phyloP scores from a whole-genome alignment of 1,284 basidiomycete genomes.

The Phellinidium pouzarii region DNA sequence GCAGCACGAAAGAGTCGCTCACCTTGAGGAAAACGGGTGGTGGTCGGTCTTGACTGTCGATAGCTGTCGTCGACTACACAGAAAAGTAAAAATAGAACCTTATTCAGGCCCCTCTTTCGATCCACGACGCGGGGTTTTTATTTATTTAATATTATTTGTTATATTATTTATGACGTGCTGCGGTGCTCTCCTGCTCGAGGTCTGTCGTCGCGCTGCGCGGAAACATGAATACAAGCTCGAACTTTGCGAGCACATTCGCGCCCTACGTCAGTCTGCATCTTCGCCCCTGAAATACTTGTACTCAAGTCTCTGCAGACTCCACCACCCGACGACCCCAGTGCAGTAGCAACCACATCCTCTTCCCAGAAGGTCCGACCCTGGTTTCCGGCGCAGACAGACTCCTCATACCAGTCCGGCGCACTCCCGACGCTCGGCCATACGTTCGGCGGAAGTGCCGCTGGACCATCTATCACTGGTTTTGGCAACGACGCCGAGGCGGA shows the following conservation, averaged over 20 bases:
- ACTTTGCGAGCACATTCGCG: conserved; percentile 38
- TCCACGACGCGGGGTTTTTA: neutral
- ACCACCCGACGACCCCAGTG: conserved; percentile 47
- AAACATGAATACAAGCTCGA: conserved; percentile 14
- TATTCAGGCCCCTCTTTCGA: neutral
- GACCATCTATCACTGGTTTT: conserved; percentile 3
- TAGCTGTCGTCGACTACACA: neutral
- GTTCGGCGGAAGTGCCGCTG: conserved; percentile 32
- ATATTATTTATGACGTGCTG: too few relatives aligned
- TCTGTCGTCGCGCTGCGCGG: neutral
- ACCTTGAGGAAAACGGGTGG: conserved; percentile 4
- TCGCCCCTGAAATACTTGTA: neutral
- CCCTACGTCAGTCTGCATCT: conserved; percentile 40
- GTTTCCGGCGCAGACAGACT: conserved; percentile 43
- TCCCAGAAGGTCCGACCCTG: conserved; percentile 34
- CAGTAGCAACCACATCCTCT: conserved; percentile 25
- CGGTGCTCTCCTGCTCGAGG: too few relatives aligned
- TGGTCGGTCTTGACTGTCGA: neutral
- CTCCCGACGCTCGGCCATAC: conserved; percentile 52
- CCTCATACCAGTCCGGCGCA: conserved; percentile 67
- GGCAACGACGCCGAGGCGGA: conserved; percentile 36
- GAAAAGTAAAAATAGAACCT: neutral
- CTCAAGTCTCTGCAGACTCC: conserved; percentile 36
- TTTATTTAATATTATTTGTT: too few relatives aligned
- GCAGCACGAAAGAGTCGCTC: conserved; percentile 4